Evolutionary conservation across 257 asterid genomes (phyloP).

Genomic region (Solanum neorickii): DNA sequence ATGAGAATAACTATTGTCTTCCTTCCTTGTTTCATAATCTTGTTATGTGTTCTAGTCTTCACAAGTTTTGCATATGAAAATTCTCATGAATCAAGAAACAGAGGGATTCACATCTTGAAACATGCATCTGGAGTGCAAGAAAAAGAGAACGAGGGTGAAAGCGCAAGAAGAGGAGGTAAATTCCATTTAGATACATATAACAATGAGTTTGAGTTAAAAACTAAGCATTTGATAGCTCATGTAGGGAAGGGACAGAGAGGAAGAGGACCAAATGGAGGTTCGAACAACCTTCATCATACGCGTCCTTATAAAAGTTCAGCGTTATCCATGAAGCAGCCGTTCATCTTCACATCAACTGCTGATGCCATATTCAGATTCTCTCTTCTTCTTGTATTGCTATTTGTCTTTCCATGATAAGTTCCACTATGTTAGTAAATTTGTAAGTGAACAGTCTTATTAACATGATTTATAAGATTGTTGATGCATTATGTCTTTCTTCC

Average conservation of each 20-base stretch:
- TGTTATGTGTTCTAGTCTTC: conserved; percentile 7
- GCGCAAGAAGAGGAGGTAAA: background rate
- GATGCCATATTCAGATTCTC: conserved; percentile 10
- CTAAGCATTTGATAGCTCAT: background rate
- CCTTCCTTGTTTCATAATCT: conserved; percentile 12
- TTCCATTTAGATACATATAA: background rate
- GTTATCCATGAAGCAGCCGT: background rate
- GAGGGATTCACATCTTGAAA: background rate
- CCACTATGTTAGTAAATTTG: background rate
- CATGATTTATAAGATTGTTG: background rate
- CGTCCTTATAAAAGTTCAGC: conserved; percentile 6
- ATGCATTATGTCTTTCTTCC: background rate
- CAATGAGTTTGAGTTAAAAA: background rate
- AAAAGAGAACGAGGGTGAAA: conserved; percentile 6
- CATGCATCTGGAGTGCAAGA: background rate
- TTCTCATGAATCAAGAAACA: background rate
- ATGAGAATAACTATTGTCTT: conserved; percentile 5
- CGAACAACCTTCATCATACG: conserved; percentile 18
- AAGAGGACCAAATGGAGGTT: conserved; percentile 33
- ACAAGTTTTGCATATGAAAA: conserved; percentile 9
- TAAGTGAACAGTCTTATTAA: background rate
- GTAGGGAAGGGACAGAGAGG: conserved; percentile 15
- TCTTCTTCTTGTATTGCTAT: conserved; percentile 1
- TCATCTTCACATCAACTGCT: background rate
- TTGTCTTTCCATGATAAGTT: background rate